Evolutionary conservation across 768 basidiomycete genomes (phyloP).

Genomic region (Dacryopinax spathularia): DNA sequence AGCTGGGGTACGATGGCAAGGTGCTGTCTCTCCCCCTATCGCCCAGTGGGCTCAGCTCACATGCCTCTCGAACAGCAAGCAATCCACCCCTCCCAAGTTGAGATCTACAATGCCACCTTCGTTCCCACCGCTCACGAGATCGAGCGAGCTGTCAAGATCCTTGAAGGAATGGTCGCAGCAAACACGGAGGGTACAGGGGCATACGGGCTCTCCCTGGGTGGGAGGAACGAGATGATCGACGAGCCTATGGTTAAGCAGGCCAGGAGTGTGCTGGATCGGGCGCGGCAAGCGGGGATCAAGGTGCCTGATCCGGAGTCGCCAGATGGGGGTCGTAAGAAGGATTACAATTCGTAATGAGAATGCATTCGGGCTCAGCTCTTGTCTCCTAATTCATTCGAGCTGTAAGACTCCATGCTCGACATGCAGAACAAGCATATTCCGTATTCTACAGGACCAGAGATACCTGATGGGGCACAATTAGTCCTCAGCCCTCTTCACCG

Average conservation of each 20-base stretch:
- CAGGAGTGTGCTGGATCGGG: conserved; percentile 6
- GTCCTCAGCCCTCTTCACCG: not conserved
- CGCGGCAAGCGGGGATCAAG: not conserved
- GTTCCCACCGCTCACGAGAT: conserved; percentile 64
- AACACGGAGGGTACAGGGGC: conserved; percentile 45
- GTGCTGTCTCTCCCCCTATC: conserved; percentile 24
- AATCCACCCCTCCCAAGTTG: conserved; percentile 78
- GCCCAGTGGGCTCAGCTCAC: not conserved
- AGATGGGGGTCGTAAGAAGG: too few species aligned
- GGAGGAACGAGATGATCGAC: conserved; percentile 60
- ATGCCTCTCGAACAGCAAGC: conserved; percentile 50
- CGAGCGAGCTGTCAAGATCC: conserved; percentile 55
- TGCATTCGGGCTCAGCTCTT: too few species aligned
- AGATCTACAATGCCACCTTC: conserved; percentile 61
- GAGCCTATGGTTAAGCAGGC: conserved; percentile 82
- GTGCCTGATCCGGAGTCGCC: too few species aligned
- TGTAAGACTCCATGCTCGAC: too few species aligned
- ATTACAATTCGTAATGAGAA: too few species aligned
- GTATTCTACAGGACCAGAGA: too few species aligned
- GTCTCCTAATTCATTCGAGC: too few species aligned
- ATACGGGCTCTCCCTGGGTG: conserved; percentile 48
- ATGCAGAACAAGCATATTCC: too few species aligned
- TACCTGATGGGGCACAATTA: too few species aligned
- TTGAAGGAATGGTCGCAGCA: conserved; percentile 48
- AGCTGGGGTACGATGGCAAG: conserved; percentile 87